These are phyloP conservation scores for Paraconiothyrium sp. DNA, from an alignment of 2,329 filamentous ascomycete species.

Conservation along the genomic window DNA sequence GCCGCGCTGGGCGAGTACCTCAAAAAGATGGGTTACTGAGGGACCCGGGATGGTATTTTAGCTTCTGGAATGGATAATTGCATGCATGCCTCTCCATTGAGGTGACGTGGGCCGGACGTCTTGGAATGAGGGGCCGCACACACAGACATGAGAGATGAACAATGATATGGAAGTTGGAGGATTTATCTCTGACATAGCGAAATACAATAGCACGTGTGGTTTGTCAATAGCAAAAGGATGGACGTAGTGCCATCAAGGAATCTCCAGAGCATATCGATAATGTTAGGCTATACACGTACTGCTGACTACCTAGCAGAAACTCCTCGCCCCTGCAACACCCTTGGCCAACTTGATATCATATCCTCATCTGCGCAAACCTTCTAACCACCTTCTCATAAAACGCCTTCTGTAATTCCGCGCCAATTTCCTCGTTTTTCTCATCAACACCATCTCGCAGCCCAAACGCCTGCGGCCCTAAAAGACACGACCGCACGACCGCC, in stretches of 20 bases:
- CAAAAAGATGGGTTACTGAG: slow-evolving; percentile 77
- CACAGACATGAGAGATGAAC: slow-evolving; percentile 26
- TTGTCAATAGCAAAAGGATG: neutral
- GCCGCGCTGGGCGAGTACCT: slow-evolving; percentile 90
- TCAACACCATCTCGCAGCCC: slow-evolving; percentile 36
- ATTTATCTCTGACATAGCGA: slow-evolving; percentile 23
- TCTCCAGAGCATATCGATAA: too few relatives aligned
- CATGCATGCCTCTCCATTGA: slow-evolving; percentile 46
- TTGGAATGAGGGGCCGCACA: slow-evolving; percentile 4
- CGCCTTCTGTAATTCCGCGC: slow-evolving; percentile 38
- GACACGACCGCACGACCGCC: slow-evolving; percentile 39
- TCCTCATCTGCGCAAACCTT: slow-evolving; percentile 38
- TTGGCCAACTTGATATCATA: slow-evolving; percentile 2
- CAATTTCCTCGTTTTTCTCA: slow-evolving; percentile 43
- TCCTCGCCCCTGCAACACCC: neutral
- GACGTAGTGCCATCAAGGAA: neutral
- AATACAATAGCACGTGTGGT: slow-evolving; percentile 21
- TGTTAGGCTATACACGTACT: neutral
- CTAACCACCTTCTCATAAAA: slow-evolving; percentile 46
- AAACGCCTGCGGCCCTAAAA: slow-evolving; percentile 42
- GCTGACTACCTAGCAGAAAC: neutral
- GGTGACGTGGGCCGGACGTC: slow-evolving; percentile 11
- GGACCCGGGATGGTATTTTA: slow-evolving; percentile 33
- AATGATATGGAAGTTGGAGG: slow-evolving; percentile 21
- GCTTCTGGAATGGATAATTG: slow-evolving; percentile 44